Evolutionary conservation across 805 yeast genomes (phyloP).

Genomic region (Saturnispora zaruensis): DNA sequence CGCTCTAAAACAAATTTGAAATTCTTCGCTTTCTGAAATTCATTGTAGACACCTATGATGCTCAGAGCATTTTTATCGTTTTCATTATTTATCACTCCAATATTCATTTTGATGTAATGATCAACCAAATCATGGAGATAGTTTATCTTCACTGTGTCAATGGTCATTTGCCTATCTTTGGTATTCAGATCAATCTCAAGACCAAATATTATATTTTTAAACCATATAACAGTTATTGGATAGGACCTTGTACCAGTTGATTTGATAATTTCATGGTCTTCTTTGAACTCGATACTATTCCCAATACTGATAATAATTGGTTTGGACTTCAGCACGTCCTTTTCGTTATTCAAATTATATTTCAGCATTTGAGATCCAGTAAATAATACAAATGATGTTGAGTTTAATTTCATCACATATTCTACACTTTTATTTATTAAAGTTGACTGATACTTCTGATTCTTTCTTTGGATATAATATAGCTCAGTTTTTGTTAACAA

Average conservation of each 20-base stretch:
- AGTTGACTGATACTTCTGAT: slow-evolving; percentile 19
- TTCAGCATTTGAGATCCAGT: slow-evolving; percentile 28
- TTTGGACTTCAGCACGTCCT: slow-evolving; percentile 17
- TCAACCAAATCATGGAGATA: slow-evolving; percentile 40
- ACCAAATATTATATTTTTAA: slow-evolving; percentile 41
- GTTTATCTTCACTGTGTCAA: slow-evolving; percentile 33
- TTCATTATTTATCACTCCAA: slow-evolving; percentile 13
- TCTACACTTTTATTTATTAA: slow-evolving; percentile 24
- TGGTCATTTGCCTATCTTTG: slow-evolving; percentile 17
- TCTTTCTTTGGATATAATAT: slow-evolving; percentile 21
- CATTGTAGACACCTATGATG: slow-evolving; percentile 25
- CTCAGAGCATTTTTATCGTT: slow-evolving; percentile 21
- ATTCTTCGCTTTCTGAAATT: slow-evolving; percentile 34
- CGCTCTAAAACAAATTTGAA: slow-evolving; percentile 44
- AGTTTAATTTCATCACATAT: slow-evolving; percentile 23
- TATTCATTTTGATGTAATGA: slow-evolving; percentile 32
- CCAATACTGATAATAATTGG: slow-evolving; percentile 28
- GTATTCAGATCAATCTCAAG: slow-evolving; percentile 35
- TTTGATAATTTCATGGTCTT: slow-evolving; percentile 12
- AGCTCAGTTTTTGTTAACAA: slow-evolving; percentile 25
- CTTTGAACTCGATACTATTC: slow-evolving; percentile 18
- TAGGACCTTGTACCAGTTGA: slow-evolving; percentile 34
- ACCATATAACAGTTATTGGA: slow-evolving; percentile 39
- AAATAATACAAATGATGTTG: slow-evolving; percentile 24
- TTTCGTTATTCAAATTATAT: slow-evolving; percentile 23